Base-by-base conservation (phyloP, 1,139 yeast genomes). In the Petasospora fabianii region DNA sequence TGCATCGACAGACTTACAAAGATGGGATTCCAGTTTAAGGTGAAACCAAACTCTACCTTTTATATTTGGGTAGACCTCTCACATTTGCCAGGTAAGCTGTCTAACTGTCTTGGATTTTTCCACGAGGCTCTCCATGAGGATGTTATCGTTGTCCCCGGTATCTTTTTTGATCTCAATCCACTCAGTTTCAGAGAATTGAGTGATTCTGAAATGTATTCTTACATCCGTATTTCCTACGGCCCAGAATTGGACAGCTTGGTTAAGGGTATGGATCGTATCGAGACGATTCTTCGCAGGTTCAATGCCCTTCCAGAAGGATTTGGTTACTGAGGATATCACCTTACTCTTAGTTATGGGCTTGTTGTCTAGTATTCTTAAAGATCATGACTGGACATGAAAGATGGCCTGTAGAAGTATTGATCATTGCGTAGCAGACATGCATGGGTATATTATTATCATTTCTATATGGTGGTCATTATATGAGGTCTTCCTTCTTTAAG, bases 201-300 rank as follows among this genome's bases (percentile, higher is more conserved):
- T 48, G 84, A 78, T 49, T 78, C 76, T 19, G 79, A 76, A 36
- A 77, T 81, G 82, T 78, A 75, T 54, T 75, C 77, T 47, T 78
- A 69, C 50, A 81, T 78, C 10, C 65, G 85, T 54, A 63, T 79
- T 41, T 75, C 82, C 48, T 79, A 78, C 52, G 85, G 85, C 2
- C 84, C 85, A 4, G 83, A 77, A 46, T 50, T 77, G 48, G 69
- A 66, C 27, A 71, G 70, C 32, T 64, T 78, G 52, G 76, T 65
- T 38, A 63, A 64, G 50, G 84, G 84, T n/a, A 74, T 79, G 83
- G 83, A 78, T 51, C 81, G 82, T 12, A 77, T 79, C 39, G 82
- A 77, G 54, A 59, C 71, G n/a, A 76, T 79, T 22, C 67, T 78
- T 44, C 56, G 62, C 24, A 65, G 76, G 42, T 73, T 70, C 49